These are phyloP conservation scores for Phanerochaete sordida DNA, from an alignment of 768 basidiomycete species.

Conservation along the genomic window DNA sequence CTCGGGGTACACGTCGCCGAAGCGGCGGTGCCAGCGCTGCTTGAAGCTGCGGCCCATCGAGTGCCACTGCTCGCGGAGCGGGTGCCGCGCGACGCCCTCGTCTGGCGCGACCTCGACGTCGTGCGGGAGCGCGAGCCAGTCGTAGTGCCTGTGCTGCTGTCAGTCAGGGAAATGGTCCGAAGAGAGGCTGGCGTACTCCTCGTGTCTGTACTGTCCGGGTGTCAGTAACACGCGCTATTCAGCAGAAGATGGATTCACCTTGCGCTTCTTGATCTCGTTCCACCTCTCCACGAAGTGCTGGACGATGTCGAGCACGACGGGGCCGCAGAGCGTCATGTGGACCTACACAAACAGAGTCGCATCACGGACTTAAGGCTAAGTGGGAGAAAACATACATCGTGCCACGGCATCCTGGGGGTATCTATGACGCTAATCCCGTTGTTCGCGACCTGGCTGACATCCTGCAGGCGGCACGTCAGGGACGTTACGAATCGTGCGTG, in stretches of 20 bases:
- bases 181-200: conserved; percentile 38
- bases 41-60: conserved; percentile 54
- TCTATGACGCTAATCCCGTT: conserved; percentile 68
- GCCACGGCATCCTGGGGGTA: conserved; percentile 88
- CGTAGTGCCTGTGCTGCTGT: conserved; percentile 37
- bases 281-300: conserved; percentile 93
- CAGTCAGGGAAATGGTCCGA: neutral
- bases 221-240: neutral
- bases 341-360: conserved; percentile 38
- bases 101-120: conserved; percentile 55
- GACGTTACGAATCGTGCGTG: neutral
- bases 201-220: conserved; percentile 30
- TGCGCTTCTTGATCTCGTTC: conserved; percentile 87
- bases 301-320: conserved; percentile 83
- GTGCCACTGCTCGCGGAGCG: conserved; percentile 62
- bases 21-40: conserved; percentile 55
- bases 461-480: neutral
- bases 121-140: conserved; percentile 82
- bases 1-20: conserved; percentile 18
- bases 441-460: conserved; percentile 74
- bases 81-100: conserved; percentile 71
- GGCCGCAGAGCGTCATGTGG: conserved; percentile 81
- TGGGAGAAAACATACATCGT: conserved; percentile 62
- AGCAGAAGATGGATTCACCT: conserved; percentile 36
- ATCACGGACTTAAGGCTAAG: neutral